phyloP scores from a whole-genome alignment of 148 eudicot genomes.

The Spergularia bocconei region DNA sequence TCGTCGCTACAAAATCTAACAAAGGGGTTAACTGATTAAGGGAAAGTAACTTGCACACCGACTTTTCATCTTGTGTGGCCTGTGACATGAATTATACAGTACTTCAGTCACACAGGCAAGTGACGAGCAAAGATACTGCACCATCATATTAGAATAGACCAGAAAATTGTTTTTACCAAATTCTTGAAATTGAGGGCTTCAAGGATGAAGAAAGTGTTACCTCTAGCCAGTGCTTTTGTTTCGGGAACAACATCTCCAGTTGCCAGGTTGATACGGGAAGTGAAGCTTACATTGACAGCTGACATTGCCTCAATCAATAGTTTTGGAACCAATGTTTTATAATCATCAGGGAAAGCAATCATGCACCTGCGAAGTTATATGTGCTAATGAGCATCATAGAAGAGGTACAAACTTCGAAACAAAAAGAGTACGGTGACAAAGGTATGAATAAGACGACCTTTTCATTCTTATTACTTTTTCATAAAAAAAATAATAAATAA shows the following conservation, averaged over 20 bases:
- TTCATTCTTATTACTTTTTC: no score
- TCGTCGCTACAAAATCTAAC: neutral
- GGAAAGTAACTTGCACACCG: neutral
- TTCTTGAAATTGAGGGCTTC: neutral
- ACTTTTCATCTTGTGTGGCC: neutral
- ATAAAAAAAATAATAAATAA: neutral
- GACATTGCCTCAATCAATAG: conserved; percentile 66
- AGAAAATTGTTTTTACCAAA: neutral
- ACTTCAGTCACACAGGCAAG: neutral
- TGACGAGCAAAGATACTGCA: neutral
- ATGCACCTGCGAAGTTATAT: conserved; percentile 59
- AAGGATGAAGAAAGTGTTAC: conserved; percentile 33
- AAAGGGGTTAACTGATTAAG: neutral
- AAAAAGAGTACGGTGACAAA: neutral
- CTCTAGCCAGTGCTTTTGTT: conserved; percentile 88
- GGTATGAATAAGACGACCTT: no score
- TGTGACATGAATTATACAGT: neutral
- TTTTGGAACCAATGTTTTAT: conserved; percentile 79
- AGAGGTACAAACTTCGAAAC: neutral
- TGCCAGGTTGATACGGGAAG: conserved; percentile 83
- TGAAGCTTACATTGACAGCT: conserved; percentile 61
- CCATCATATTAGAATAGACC: conserved; percentile 13
- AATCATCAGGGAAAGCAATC: conserved; percentile 91
- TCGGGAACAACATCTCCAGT: conserved; percentile 88
- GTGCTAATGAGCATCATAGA: conserved; percentile 3